These are phyloP conservation scores for Paulownia fortunei DNA, from an alignment of 257 asterid genomes.

Conservation along the genomic window DNA sequence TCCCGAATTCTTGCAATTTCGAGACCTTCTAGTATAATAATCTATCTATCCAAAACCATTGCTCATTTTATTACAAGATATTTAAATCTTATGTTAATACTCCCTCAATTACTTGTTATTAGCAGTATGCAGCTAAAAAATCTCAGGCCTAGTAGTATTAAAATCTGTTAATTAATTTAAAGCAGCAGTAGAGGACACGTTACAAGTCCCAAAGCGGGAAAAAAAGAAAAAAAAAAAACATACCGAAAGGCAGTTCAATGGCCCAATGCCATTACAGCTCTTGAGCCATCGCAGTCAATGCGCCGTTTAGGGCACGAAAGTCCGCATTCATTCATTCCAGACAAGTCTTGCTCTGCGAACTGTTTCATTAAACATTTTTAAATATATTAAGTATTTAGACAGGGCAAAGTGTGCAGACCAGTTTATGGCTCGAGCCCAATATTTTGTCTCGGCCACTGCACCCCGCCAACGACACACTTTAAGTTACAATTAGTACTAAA, in stretches of 20 bases:
- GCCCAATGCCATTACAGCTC: slow-evolving; percentile 32
- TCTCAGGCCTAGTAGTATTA: neutral
- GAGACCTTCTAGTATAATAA: neutral
- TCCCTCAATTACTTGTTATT: neutral
- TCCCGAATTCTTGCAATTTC: neutral
- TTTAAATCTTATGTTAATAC: neutral
- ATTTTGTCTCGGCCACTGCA: neutral
- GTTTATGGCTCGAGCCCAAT: neutral
- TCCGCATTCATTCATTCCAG: slow-evolving; percentile 31
- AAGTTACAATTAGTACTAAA: slow-evolving; percentile 3
- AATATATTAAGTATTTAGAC: neutral
- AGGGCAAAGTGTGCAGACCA: neutral
- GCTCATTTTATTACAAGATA: neutral
- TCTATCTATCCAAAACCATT: neutral
- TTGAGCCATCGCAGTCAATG: slow-evolving; percentile 30
- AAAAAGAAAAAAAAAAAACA: slow-evolving; percentile 17
- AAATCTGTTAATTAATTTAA: no score
- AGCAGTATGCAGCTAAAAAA: neutral
- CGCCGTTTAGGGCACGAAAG: slow-evolving; percentile 40
- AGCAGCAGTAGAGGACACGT: slow-evolving; percentile 21
- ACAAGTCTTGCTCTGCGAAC: slow-evolving; percentile 7
- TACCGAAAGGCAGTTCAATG: slow-evolving; percentile 30
- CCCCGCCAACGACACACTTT: neutral
- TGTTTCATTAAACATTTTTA: neutral
- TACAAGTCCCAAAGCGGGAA: slow-evolving; percentile 34